phyloP scores from a whole-genome alignment of 1,139 yeast genomes.

The Suhomyces panamericanus region DNA sequence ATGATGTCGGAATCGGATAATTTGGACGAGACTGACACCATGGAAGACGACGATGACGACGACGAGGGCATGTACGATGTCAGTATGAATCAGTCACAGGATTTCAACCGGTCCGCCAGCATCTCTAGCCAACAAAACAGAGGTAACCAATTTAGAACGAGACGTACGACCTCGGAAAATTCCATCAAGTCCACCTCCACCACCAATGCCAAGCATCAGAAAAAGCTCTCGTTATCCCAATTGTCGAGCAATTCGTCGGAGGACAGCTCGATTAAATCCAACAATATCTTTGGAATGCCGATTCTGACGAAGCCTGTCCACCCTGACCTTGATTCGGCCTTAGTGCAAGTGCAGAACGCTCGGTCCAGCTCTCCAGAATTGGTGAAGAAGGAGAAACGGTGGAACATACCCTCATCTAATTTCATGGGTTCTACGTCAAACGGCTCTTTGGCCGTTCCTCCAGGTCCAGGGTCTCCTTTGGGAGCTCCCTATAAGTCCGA shows the following conservation, averaged over 20 bases:
- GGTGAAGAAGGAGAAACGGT: slow-evolving; percentile 18
- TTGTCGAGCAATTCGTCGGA: slow-evolving; percentile 44
- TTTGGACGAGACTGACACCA: slow-evolving; percentile 48
- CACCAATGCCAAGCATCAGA: slow-evolving; percentile 21
- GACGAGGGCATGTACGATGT: slow-evolving; percentile 39
- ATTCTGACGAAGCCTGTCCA: slow-evolving; percentile 15
- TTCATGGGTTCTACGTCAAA: slow-evolving; percentile 3
- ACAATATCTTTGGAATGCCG: slow-evolving; percentile 19
- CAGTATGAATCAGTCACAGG: slow-evolving; percentile 32
- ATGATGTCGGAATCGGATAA: slow-evolving; percentile 47
- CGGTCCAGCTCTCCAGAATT: slow-evolving; percentile 25
- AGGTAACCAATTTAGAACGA: slow-evolving; percentile 33
- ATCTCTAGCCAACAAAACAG: slow-evolving; percentile 14
- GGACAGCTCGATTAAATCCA: slow-evolving; percentile 27
- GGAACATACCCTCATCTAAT: slow-evolving; percentile 13
- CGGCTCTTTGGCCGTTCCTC: neutral
- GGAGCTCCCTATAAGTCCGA: slow-evolving; percentile 11
- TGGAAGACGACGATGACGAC: slow-evolving; percentile 42
- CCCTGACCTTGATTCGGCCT: slow-evolving; percentile 12
- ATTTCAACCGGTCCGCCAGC: slow-evolving; percentile 10
- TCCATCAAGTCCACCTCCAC: slow-evolving; percentile 40
- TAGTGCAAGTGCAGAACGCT: slow-evolving; percentile 15
- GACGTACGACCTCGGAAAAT: slow-evolving; percentile 40
- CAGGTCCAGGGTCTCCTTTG: neutral
- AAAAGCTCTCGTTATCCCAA: slow-evolving; percentile 34